phyloP scores from a whole-genome alignment of 2,329 filamentous ascomycete genomes.

The Lecanicillium sp. region DNA sequence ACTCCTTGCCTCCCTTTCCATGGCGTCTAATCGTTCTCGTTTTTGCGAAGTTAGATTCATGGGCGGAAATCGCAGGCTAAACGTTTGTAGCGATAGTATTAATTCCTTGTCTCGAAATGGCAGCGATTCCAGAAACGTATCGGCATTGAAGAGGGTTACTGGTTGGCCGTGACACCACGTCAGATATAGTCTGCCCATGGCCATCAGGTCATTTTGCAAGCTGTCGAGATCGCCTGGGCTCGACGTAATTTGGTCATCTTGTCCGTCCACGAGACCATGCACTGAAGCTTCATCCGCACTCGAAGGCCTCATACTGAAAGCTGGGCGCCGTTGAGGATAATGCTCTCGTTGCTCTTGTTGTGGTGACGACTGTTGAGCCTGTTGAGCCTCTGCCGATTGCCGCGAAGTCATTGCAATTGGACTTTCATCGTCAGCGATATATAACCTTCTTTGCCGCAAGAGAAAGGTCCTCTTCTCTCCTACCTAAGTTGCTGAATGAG shows the following conservation, averaged over 20 bases:
- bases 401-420: not conserved
- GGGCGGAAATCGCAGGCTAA: conserved; percentile 32
- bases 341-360: no score
- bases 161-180: conserved; percentile 41
- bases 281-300: not conserved
- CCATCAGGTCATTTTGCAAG: conserved; percentile 7
- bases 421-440: not conserved
- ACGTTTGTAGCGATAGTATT: conserved; percentile 25
- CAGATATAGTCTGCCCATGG: conserved; percentile 29
- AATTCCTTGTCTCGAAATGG: conserved; percentile 26
- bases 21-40: conserved; percentile 5
- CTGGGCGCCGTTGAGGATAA: no score
- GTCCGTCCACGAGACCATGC: not conserved
- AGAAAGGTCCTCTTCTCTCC: not conserved
- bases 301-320: no score
- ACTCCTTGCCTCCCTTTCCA: conserved; percentile 12
- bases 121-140: conserved; percentile 30
- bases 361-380: no score
- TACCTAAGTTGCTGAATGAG: conserved; percentile 14
- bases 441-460: not conserved
- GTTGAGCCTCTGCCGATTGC: not conserved
- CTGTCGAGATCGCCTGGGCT: not conserved
- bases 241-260: not conserved
- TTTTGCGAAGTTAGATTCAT: conserved; percentile 10
- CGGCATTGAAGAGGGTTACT: conserved; percentile 34